These are phyloP conservation scores for Erodium trifolium DNA, from an alignment of 441 rosid species.

Conservation along the genomic window DNA sequence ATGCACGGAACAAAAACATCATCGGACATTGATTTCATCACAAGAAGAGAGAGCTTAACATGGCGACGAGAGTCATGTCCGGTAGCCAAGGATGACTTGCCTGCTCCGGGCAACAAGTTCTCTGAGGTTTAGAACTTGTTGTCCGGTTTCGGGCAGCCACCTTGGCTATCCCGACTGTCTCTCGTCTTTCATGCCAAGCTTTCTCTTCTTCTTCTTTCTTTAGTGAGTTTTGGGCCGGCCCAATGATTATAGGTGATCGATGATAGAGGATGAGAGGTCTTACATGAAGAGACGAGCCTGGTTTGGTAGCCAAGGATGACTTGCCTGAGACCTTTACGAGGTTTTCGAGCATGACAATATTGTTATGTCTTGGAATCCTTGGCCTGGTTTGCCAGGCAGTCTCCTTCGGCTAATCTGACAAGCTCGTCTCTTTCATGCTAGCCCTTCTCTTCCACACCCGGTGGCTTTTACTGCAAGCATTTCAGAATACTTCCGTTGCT, in stretches of 20 bases:
- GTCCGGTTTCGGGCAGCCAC: neutral
- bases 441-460: neutral
- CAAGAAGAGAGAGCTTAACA: neutral
- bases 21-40: neutral
- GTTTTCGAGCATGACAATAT: neutral
- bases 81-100: slow-evolving; percentile 7
- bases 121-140: neutral
- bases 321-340: neutral
- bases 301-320: slow-evolving; percentile 8
- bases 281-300: neutral
- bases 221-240: too few species aligned
- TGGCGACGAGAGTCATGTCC: neutral
- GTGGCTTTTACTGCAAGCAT: neutral
- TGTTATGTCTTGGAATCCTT: neutral
- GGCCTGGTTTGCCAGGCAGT: neutral
- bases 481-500: too few species aligned
- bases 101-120: neutral
- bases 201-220: neutral
- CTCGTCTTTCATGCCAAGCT: neutral
- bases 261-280: neutral
- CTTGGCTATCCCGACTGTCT: neutral
- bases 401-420: neutral
- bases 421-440: neutral
- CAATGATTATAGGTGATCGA: too few species aligned
- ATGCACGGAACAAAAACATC: neutral